Evolutionary conservation across 2,329 filamentous ascomycete genomes (phyloP).

Genomic region (Neurospora sp.): DNA sequence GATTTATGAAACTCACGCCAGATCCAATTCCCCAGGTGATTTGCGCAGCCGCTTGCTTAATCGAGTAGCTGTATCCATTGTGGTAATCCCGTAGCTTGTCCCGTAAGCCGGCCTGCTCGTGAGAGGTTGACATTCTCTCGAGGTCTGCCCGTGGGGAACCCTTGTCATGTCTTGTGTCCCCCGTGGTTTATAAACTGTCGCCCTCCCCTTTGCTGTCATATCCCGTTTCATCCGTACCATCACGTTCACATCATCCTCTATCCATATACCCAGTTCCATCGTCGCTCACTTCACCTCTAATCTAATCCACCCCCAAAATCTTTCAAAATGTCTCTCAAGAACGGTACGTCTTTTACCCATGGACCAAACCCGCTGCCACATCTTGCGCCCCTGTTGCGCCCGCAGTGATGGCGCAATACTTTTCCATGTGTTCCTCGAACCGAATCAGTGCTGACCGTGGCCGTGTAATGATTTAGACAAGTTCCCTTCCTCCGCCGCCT

Average conservation of each 20-base stretch:
- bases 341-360: constrained; percentile 40
- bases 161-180: neutral
- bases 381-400: neutral
- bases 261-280: neutral
- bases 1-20: neutral
- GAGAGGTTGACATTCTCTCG: neutral
- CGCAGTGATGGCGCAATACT: neutral
- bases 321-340: constrained; percentile 59
- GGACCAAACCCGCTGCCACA: neutral
- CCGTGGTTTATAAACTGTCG: constrained; percentile 6
- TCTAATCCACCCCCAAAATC: constrained; percentile 4
- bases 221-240: constrained; percentile 1
- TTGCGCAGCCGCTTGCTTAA: neutral
- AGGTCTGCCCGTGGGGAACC: neutral
- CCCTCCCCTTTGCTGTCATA: neutral
- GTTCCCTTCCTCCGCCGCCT: constrained; percentile 84
- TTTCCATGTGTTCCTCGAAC: neutral
- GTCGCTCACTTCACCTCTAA: neutral
- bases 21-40: neutral
- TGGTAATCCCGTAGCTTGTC: neutral
- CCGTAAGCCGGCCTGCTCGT: neutral
- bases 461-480: constrained; percentile 40
- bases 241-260: neutral
- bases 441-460: constrained; percentile 3
- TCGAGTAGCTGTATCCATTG: neutral